Conservation (phyloP, 106 monocot genomes). For the Cymbidium sinense region DNA sequence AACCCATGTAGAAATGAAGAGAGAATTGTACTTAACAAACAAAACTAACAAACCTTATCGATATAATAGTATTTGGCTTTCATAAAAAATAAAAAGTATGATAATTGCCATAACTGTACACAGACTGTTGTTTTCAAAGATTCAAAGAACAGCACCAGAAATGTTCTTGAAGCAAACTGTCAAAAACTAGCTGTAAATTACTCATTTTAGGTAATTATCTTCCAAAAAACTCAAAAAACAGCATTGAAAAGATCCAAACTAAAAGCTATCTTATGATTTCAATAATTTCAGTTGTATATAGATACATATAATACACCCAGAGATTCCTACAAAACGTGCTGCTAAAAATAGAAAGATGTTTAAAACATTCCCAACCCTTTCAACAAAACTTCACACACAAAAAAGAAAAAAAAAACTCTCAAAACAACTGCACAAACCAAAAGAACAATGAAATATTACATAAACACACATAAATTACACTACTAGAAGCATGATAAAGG, state of each 20-base stretch:
- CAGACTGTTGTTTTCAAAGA: too few relatives aligned
- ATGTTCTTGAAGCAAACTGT: too few relatives aligned
- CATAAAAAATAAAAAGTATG: too few relatives aligned
- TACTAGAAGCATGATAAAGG: not conserved
- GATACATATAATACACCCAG: not conserved
- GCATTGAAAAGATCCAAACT: not conserved
- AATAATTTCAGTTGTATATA: not conserved
- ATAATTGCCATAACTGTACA: too few relatives aligned
- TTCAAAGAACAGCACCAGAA: too few relatives aligned
- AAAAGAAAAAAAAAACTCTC: not conserved
- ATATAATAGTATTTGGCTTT: too few relatives aligned
- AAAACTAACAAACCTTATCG: too few relatives aligned
- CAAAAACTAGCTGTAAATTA: too few relatives aligned
- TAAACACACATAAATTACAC: not conserved
- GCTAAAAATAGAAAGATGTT: not conserved
- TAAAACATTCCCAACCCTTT: not conserved
- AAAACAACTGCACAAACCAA: constrained; percentile 1
- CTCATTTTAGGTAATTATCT: too few relatives aligned
- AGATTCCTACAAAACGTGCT: not conserved
- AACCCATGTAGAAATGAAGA: too few relatives aligned
- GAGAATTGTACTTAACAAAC: too few relatives aligned
- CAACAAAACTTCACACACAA: not conserved
- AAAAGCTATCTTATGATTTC: not conserved
- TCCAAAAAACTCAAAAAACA: too few relatives aligned
- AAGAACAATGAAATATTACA: not conserved